Percentiles rank a stretch among this genome's conserved stretches.
phyloP scores from a whole-genome alignment of 140 eudicot species.

The Erigeron philadelphicus region DNA sequence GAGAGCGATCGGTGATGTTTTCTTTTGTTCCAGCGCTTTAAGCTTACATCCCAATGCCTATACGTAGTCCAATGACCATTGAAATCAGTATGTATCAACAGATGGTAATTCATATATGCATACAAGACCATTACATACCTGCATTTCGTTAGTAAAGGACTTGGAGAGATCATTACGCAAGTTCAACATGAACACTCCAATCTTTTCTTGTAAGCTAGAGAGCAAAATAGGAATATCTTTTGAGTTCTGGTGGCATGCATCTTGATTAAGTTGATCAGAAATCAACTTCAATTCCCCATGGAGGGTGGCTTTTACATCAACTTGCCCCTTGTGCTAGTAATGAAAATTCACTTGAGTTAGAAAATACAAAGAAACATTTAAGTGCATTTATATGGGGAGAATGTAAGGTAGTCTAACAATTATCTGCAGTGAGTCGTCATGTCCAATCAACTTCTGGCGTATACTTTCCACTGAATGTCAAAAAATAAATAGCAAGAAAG shows the following conservation, averaged over 20 bases:
- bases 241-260: slow-evolving; percentile 37
- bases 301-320: slow-evolving; percentile 53
- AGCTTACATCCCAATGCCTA: slow-evolving; percentile 66
- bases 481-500: slow-evolving; percentile 19
- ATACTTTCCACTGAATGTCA: slow-evolving; percentile 59
- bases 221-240: slow-evolving; percentile 41
- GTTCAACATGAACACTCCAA: slow-evolving; percentile 37
- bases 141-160: slow-evolving; percentile 55
- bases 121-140: slow-evolving; percentile 46
- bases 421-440: slow-evolving; percentile 55
- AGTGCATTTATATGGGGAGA: slow-evolving; percentile 8
- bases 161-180: slow-evolving; percentile 45
- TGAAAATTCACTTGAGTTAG: slow-evolving; percentile 22
- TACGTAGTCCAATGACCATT: slow-evolving; percentile 25
- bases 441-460: slow-evolving; percentile 66
- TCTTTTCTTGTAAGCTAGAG: slow-evolving; percentile 53
- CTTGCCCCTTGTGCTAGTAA: slow-evolving; percentile 77
- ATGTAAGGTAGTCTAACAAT: slow-evolving; percentile 43
- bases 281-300: slow-evolving; percentile 54
- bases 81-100: background rate
- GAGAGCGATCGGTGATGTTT: slow-evolving; percentile 31
- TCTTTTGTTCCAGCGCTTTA: slow-evolving; percentile 39
- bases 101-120: background rate
- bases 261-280: slow-evolving; percentile 45
- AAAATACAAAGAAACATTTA: slow-evolving; percentile 15